A percentile compares a stretch with the other conserved stretches of the same genome.
phyloP scores from a whole-genome alignment of 345 rosid genomes.

The Rhodamnia rubescens region DNA sequence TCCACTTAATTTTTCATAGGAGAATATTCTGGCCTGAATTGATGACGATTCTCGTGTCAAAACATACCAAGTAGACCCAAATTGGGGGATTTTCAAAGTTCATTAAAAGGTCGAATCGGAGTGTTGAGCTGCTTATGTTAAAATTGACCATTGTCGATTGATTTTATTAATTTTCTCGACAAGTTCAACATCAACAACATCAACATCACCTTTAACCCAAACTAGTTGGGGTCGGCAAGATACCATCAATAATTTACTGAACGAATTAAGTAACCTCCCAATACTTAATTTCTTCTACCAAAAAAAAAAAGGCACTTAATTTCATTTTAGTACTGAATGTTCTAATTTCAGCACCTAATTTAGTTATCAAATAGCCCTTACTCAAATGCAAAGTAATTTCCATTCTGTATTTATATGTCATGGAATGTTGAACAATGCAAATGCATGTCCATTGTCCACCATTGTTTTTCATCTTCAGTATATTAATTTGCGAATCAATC shows the following conservation, averaged over 20 bases:
- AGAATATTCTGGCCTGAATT: not conserved
- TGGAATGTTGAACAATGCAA: not conserved
- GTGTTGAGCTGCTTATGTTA: not conserved
- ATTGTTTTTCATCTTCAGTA: not conserved
- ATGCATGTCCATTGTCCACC: not conserved
- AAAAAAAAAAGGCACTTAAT: not conserved
- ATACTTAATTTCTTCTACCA: not conserved
- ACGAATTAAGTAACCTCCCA: not conserved
- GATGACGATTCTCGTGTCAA: not conserved
- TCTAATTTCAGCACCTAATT: not conserved
- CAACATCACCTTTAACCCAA: too few species aligned
- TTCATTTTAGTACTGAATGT: not conserved
- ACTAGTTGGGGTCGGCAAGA: too few species aligned
- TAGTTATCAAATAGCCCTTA: not conserved
- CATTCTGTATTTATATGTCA: not conserved
- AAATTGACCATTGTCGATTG: not conserved
- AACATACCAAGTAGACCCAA: too few species aligned
- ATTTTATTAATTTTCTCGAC: too few species aligned
- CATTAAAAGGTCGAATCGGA: too few species aligned
- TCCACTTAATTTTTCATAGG: not conserved
- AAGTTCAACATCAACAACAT: too few species aligned
- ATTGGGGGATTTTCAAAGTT: too few species aligned
- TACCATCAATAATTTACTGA: not conserved
- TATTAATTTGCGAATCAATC: not conserved
- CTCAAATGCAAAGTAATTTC: not conserved